These are phyloP conservation scores for Podaxis sp. DNA, from an alignment of 768 basidiomycete species.

Conservation along the genomic window DNA sequence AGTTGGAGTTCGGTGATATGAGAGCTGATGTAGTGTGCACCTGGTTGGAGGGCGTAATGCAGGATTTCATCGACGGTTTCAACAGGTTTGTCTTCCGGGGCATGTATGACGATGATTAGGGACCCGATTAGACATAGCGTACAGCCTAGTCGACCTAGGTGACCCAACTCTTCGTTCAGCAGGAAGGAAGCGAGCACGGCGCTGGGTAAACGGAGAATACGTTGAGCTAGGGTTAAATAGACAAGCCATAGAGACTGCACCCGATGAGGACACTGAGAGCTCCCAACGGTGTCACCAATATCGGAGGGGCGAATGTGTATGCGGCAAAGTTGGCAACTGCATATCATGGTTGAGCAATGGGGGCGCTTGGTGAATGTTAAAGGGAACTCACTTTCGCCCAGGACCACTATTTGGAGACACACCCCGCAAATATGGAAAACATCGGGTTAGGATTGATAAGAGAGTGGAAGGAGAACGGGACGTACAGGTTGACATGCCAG, in stretches of 20 bases:
- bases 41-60: conserved; percentile 88
- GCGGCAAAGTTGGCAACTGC: conserved; percentile 90
- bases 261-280: conserved; percentile 95
- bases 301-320: conserved; percentile 96
- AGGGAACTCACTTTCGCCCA: conserved; percentile 73
- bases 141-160: conserved; percentile 86
- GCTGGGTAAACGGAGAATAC: conserved; percentile 35
- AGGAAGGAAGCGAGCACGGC: conserved; percentile 93
- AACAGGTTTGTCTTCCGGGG: conserved; percentile 92
- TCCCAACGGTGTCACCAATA: conserved; percentile 97
- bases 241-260: conserved; percentile 40
- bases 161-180: conserved; percentile 90
- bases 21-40: conserved; percentile 38
- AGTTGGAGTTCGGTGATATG: not conserved
- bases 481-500: conserved; percentile 88
- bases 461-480: conserved; percentile 17
- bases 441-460: not conserved
- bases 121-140: conserved; percentile 82
- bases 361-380: not conserved
- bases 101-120: conserved; percentile 92
- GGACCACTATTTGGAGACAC: conserved; percentile 55
- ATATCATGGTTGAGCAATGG: conserved; percentile 3
- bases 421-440: not conserved
- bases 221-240: not conserved
- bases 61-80: conserved; percentile 93